phyloP scores from a whole-genome alignment of 495 filamentous ascomycete species.

The Aspergillus sclerotiicarbonarius region DNA sequence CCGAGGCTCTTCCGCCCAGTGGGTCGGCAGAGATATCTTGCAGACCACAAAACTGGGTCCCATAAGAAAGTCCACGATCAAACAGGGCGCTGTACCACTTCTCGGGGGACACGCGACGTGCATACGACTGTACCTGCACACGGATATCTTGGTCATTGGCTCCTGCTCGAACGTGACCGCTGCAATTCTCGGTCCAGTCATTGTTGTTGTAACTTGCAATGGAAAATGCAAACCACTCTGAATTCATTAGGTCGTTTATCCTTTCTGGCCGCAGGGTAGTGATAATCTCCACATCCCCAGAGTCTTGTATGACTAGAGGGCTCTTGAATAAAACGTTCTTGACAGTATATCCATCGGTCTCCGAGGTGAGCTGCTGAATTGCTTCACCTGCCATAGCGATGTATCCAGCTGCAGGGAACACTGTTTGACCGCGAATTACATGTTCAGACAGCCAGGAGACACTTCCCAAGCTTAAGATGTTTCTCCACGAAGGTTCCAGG shows the following conservation, averaged over 20 bases:
- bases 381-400: slow-evolving; percentile 48
- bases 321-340: slow-evolving; percentile 17
- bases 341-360: neutral
- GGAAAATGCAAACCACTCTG: slow-evolving; percentile 44
- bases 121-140: neutral
- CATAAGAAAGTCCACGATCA: slow-evolving; percentile 35
- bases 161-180: slow-evolving; percentile 30
- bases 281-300: slow-evolving; percentile 24
- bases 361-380: slow-evolving; percentile 26
- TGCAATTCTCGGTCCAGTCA: slow-evolving; percentile 41
- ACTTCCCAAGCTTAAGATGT: slow-evolving; percentile 38
- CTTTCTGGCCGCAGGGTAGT: slow-evolving; percentile 30
- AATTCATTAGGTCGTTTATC: slow-evolving; percentile 32
- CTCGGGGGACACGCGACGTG: neutral
- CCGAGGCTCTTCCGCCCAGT: neutral
- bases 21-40: slow-evolving; percentile 24
- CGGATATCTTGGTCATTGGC: neutral
- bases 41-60: slow-evolving; percentile 27
- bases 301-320: slow-evolving; percentile 30
- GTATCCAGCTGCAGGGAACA: slow-evolving; percentile 49
- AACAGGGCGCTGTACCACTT: slow-evolving; percentile 8
- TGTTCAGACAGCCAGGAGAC: slow-evolving; percentile 50
- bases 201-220: slow-evolving; percentile 36
- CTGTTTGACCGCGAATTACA: slow-evolving; percentile 27
- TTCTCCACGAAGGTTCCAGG: slow-evolving; percentile 46